These are phyloP conservation scores for Candida tibetensis DNA, from an alignment of 805 yeast species.

Conservation along the genomic window DNA sequence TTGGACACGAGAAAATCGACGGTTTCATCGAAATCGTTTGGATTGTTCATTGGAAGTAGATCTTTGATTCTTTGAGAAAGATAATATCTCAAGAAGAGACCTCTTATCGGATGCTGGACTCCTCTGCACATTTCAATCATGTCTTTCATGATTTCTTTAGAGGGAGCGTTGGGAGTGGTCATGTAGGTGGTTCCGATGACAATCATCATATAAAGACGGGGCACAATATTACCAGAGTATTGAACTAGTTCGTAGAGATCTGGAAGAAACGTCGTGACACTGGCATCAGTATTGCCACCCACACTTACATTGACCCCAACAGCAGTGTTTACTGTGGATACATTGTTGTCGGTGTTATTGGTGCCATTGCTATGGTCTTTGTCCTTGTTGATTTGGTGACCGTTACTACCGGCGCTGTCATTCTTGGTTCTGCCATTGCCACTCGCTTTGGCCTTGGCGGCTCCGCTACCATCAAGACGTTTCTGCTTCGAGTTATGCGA, in stretches of 20 bases:
- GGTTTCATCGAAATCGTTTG: slow-evolving; percentile 55
- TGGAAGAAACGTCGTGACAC: slow-evolving; percentile 55
- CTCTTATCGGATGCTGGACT: slow-evolving; percentile 92
- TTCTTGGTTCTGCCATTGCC: background rate
- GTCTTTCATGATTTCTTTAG: slow-evolving; percentile 84
- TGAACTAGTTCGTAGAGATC: slow-evolving; percentile 94
- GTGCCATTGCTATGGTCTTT: too few species aligned
- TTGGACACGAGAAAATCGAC: slow-evolving; percentile 79
- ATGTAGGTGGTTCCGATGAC: slow-evolving; percentile 91
- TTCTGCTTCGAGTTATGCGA: slow-evolving; percentile 64
- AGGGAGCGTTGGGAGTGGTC: slow-evolving; percentile 73
- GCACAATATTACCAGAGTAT: slow-evolving; percentile 90
- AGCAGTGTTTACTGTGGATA: too few species aligned
- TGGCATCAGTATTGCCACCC: slow-evolving; percentile 4
- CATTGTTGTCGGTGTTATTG: background rate
- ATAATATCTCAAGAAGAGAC: slow-evolving; percentile 86
- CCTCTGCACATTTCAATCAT: slow-evolving; percentile 98
- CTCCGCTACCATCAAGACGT: slow-evolving; percentile 7
- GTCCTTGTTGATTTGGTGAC: slow-evolving; percentile 2
- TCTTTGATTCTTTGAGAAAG: slow-evolving; percentile 79
- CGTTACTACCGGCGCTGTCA: background rate
- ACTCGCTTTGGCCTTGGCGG: background rate
- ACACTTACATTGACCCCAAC: too few species aligned
- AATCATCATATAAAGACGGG: slow-evolving; percentile 89
- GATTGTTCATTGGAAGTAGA: slow-evolving; percentile 45